phyloP scores from a whole-genome alignment of 2,329 filamentous ascomycete species.

The Botryotinia narcissicola region DNA sequence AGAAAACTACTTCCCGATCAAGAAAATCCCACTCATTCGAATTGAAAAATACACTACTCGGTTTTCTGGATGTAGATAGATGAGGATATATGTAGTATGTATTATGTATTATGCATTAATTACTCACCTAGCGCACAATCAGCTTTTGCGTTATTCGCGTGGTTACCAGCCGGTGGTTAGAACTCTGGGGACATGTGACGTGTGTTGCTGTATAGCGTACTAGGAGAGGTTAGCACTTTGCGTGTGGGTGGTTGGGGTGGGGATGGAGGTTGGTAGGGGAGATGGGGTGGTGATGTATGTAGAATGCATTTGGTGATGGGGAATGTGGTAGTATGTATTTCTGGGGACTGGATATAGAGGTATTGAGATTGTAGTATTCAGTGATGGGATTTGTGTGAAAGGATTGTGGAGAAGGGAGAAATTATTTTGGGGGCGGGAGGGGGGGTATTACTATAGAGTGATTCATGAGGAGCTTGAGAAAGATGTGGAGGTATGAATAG shows the following conservation, averaged over 20 bases:
- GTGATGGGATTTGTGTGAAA: not conserved
- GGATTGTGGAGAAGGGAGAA: no score
- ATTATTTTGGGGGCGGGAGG: no score
- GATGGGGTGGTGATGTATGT: not conserved
- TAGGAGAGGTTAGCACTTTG: not conserved
- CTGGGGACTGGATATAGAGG: no score
- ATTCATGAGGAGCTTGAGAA: no score
- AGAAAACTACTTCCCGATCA: not conserved
- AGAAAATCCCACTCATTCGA: not conserved
- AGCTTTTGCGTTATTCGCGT: not conserved
- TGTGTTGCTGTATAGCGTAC: not conserved
- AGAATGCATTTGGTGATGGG: not conserved
- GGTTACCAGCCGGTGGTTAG: no score
- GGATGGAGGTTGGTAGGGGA: not conserved
- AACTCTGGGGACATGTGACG: not conserved
- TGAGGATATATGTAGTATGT: not conserved
- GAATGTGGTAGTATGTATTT: no score
- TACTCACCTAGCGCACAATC: not conserved
- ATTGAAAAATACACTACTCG: not conserved
- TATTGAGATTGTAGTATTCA: no score
- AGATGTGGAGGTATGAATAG: no score
- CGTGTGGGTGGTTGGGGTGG: not conserved
- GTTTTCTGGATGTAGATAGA: not conserved
- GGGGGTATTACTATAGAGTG: not conserved
- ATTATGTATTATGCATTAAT: not conserved